Conservation (phyloP, 2,329 filamentous ascomycete genomes). For the Trichoderma sp. region DNA sequence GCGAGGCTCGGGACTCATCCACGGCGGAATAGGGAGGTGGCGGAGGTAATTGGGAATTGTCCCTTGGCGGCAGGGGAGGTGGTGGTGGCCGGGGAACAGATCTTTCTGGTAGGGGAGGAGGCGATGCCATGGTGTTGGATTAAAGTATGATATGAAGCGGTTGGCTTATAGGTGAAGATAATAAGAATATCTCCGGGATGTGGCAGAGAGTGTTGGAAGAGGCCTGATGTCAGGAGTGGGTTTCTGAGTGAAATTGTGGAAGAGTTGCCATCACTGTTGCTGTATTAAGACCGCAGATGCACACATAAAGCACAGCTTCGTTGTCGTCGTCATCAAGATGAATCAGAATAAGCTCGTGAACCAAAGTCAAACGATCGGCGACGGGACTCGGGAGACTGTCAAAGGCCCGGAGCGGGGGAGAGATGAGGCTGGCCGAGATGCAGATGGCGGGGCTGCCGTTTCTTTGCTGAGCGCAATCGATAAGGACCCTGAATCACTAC, state of each 20-base stretch:
- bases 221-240: background rate
- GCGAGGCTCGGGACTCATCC: background rate
- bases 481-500: background rate
- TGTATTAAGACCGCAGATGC: too few species aligned
- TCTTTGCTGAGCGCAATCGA: background rate
- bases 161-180: background rate
- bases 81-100: background rate
- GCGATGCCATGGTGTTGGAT: conserved; percentile 3
- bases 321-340: background rate
- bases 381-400: background rate
- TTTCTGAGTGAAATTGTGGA: background rate
- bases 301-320: background rate
- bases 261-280: background rate
- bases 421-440: background rate
- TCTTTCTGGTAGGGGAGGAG: background rate
- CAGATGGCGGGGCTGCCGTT: background rate
- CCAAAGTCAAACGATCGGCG: background rate
- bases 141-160: background rate
- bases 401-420: background rate
- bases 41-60: background rate
- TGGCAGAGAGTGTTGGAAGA: too few species aligned
- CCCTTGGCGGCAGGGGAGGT: background rate
- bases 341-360: background rate
- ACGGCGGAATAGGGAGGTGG: conserved; percentile 17
- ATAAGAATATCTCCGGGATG: background rate